These are phyloP conservation scores for Ogataea allantospora DNA, from an alignment of 805 yeast species.

Conservation along the genomic window DNA sequence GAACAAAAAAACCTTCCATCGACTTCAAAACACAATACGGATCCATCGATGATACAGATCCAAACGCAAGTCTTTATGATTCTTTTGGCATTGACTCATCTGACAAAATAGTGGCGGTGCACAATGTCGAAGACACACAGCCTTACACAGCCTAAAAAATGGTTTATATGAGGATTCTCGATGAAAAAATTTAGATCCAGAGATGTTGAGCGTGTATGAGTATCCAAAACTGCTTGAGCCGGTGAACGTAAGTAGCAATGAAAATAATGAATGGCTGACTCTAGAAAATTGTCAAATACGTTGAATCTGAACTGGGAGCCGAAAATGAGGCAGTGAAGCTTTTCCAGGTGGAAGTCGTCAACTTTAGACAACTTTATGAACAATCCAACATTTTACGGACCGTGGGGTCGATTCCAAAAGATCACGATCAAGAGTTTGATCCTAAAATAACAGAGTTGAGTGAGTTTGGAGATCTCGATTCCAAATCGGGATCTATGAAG, in stretches of 20 bases:
- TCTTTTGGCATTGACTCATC: slow-evolving; percentile 1
- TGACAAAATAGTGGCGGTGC: slow-evolving; percentile 5
- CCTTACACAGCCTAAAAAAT: slow-evolving; percentile 7
- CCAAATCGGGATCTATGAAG: slow-evolving; percentile 15
- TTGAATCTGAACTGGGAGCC: slow-evolving; percentile 6
- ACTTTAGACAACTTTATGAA: slow-evolving; percentile 10
- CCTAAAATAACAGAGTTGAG: slow-evolving; percentile 14
- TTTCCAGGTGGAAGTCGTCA: slow-evolving; percentile 8
- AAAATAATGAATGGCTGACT: neutral
- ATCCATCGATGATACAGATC: neutral
- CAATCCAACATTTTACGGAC: slow-evolving; percentile 12
- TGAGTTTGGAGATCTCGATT: slow-evolving; percentile 3
- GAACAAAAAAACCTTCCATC: neutral
- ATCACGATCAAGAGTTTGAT: slow-evolving; percentile 14
- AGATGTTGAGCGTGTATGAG: slow-evolving; percentile 13
- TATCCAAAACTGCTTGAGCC: slow-evolving; percentile 13
- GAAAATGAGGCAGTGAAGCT: slow-evolving; percentile 4
- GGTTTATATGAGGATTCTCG: neutral
- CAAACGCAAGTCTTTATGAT: slow-evolving; percentile 1
- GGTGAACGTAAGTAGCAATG: slow-evolving; percentile 13
- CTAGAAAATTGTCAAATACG: slow-evolving; percentile 8
- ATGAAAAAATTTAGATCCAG: slow-evolving; percentile 6
- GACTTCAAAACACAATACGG: slow-evolving; percentile 2
- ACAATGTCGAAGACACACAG: slow-evolving; percentile 1
- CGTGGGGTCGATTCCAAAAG: slow-evolving; percentile 10